Evolutionary conservation across 768 basidiomycete genomes (phyloP).

Genomic region (Mycena venus): DNA sequence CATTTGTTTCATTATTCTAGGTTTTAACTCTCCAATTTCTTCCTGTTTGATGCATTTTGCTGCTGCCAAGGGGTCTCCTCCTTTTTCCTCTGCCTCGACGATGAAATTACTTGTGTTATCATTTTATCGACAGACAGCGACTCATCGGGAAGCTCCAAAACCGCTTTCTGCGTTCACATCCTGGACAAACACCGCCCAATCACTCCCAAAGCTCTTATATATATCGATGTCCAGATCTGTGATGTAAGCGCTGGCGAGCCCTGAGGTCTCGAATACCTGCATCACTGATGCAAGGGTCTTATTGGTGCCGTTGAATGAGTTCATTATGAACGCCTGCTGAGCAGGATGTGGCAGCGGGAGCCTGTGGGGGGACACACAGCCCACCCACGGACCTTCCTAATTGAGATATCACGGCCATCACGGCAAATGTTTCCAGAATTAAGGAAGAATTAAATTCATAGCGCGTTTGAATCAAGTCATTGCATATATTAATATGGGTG

Average conservation of each 20-base stretch:
- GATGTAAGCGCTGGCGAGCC: constrained; percentile 1
- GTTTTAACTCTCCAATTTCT: no score
- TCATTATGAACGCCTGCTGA: constrained; percentile 9
- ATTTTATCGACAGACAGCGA: constrained; percentile 1
- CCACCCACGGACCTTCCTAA: no score
- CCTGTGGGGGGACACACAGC: background rate
- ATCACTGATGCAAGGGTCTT: background rate
- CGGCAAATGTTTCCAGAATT: no score
- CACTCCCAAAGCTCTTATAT: constrained; percentile 1
- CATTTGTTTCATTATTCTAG: no score
- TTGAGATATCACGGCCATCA: no score
- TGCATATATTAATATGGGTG: no score
- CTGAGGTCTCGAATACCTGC: background rate
- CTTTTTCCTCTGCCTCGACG: no score
- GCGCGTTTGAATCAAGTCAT: no score
- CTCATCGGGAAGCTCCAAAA: background rate
- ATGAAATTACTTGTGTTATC: background rate
- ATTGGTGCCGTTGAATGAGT: background rate
- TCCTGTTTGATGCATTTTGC: no score
- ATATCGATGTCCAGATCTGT: constrained; percentile 3
- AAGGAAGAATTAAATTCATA: no score
- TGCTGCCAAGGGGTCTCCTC: no score
- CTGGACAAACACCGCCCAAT: background rate
- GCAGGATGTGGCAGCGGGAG: constrained; percentile 7
- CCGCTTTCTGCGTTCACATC: constrained; percentile 1